Evolutionary conservation across 2,329 filamentous ascomycete species (phyloP).

Genomic region (Huntiella bhutanensis): DNA sequence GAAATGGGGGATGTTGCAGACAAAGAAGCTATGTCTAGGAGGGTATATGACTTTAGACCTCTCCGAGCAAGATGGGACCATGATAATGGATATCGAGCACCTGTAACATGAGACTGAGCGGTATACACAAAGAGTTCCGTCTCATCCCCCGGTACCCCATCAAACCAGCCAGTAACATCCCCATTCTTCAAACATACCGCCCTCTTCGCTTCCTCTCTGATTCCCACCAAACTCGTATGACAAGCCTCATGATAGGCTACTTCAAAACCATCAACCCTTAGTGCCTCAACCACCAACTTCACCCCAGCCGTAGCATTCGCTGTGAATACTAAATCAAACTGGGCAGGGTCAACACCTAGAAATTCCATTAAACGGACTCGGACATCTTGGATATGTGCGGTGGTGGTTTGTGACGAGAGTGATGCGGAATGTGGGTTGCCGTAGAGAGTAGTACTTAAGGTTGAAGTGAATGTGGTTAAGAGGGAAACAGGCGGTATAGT

Average conservation of each 20-base stretch:
- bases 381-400: constrained; percentile 36
- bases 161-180: constrained; percentile 27
- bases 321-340: constrained; percentile 44
- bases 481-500: constrained; percentile 40
- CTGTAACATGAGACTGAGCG: constrained; percentile 53
- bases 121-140: constrained; percentile 40
- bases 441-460: constrained; percentile 39
- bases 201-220: constrained; percentile 37
- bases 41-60: constrained; percentile 22
- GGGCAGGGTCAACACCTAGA: constrained; percentile 36
- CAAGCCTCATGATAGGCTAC: constrained; percentile 42
- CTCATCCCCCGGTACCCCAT: constrained; percentile 15
- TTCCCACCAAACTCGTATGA: constrained; percentile 48
- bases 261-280: constrained; percentile 31
- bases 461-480: constrained; percentile 33
- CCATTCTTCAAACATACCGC: constrained; percentile 42
- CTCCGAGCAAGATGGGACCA: constrained; percentile 29
- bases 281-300: constrained; percentile 40
- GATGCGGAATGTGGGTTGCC: constrained; percentile 52
- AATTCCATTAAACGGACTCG: constrained; percentile 34
- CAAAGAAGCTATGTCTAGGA: constrained; percentile 44
- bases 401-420: constrained; percentile 36
- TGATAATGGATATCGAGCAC: constrained; percentile 36
- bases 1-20: constrained; percentile 42
- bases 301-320: constrained; percentile 44